Evolutionary conservation across 352 stramenopile species (phyloP).

Genomic region (Globisporangium orthogonon): DNA sequence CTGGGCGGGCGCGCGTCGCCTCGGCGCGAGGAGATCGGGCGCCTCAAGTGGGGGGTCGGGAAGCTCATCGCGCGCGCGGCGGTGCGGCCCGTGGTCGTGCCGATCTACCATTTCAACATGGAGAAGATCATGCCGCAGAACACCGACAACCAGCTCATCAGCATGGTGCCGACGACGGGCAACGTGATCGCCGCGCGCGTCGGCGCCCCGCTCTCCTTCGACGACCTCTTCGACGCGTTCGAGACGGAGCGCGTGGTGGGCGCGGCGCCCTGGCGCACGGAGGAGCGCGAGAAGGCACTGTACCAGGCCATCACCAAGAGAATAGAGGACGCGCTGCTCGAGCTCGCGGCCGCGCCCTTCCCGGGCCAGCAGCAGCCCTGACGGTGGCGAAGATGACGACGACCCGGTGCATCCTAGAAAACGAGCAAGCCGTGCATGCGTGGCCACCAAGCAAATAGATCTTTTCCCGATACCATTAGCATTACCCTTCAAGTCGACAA

Average conservation of each 20-base stretch:
- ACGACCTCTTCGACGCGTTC: slow-evolving; percentile 73
- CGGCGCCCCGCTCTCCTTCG: slow-evolving; percentile 73
- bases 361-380: background rate
- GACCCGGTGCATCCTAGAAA: no score
- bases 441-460: background rate
- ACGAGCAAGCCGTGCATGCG: no score
- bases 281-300: slow-evolving; percentile 57
- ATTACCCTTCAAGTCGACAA: no score
- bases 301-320: slow-evolving; percentile 83
- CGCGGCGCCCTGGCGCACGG: slow-evolving; percentile 42
- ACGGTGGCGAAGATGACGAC: background rate
- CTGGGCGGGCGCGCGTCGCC: slow-evolving; percentile 61
- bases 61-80: slow-evolving; percentile 80
- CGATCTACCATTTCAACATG: slow-evolving; percentile 87
- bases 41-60: slow-evolving; percentile 82
- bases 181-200: slow-evolving; percentile 54
- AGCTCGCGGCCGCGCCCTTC: slow-evolving; percentile 36
- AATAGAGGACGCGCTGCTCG: slow-evolving; percentile 74
- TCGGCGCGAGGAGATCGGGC: slow-evolving; percentile 61
- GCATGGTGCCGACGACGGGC: slow-evolving; percentile 43
- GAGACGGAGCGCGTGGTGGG: slow-evolving; percentile 36
- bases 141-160: slow-evolving; percentile 64
- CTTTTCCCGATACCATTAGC: background rate
- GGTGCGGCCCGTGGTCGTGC: slow-evolving; percentile 67
- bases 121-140: slow-evolving; percentile 84